Base-by-base conservation (phyloP, 768 basidiomycete genomes). In the Floccularia luteovirens region DNA sequence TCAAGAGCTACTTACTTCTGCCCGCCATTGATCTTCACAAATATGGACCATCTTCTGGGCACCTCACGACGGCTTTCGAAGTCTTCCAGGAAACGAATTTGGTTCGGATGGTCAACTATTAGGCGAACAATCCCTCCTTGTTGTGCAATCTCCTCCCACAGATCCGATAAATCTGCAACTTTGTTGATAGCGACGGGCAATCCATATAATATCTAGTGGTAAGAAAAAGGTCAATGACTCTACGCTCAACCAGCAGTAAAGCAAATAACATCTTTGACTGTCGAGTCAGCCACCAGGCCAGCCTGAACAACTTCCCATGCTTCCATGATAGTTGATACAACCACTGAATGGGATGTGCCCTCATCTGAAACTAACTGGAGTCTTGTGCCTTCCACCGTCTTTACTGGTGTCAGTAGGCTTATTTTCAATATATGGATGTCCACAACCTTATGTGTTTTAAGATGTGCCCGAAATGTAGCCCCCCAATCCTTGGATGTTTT, bases 311-410 rank as follows among this genome's bases (percentile, higher is more conserved):
- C 70, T 43, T 78, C 67, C 79, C 85, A 86, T 3, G 83, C 82
- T 57, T 92, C 90, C 69, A 81, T 75, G 47, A 90, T 48, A 2
- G 87, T 90, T n/a, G 86, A 91, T 5, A 85, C 82, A 21, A 86
- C 71, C 24, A 90, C 74, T 3, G 82, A 77, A 36, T 70, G 61
- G 8, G 75, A 80, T 38, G 58, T 68, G 33, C 72, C 70, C 30
- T 62, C 67, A 30, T 56, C 55, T 4, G 84, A 79, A 33, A 65
- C 51, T 2, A 90, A 67, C 52, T 90, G 88, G 17, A 90, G 57
- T 45, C 66, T 66, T 7, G 80, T 74, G 17, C 89, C 90, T 56
- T 91, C 88, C 6, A 66, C 61, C 1, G 88, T 90, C 85, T 86
- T 8, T 22, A 21, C 12, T 24, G 19, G 16, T 20, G 17, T 24